A percentile compares a stretch with the other conserved stretches of the same genome.
These are phyloP conservation scores for Canavalia gladiata DNA, from an alignment of 306 rosid species.

Conservation along the genomic window DNA sequence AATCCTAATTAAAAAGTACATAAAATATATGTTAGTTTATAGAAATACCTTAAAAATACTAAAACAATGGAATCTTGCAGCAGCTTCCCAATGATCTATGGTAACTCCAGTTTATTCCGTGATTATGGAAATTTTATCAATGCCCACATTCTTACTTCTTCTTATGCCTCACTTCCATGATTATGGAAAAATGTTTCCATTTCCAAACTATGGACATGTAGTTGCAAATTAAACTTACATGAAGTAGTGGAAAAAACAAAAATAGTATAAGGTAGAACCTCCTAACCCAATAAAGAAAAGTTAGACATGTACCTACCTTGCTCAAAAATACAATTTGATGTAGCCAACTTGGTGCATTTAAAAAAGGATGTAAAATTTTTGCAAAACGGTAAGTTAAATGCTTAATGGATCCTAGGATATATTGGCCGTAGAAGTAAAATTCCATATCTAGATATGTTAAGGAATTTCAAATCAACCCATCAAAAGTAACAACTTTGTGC, in stretches of 20 bases:
- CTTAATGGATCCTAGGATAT: conserved; percentile 74
- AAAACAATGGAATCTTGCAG: too few species aligned
- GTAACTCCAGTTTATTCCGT: too few species aligned
- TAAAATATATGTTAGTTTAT: too few species aligned
- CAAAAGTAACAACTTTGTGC: neutral
- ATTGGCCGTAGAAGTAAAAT: conserved; percentile 63
- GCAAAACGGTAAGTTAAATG: conserved; percentile 73
- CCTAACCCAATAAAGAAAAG: conserved; percentile 27
- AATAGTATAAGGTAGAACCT: conserved; percentile 6
- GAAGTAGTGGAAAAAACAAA: conserved; percentile 23
- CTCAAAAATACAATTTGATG: conserved; percentile 80
- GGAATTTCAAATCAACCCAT: conserved; percentile 36
- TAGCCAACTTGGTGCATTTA: conserved; percentile 92
- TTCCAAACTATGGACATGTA: conserved; percentile 19
- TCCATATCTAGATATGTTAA: conserved; percentile 66
- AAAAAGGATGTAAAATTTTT: conserved; percentile 70
- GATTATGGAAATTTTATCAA: too few species aligned
- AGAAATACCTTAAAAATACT: too few species aligned
- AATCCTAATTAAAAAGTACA: too few species aligned
- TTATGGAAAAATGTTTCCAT: neutral
- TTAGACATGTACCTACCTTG: conserved; percentile 77
- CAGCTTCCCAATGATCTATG: too few species aligned
- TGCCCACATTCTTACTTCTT: too few species aligned
- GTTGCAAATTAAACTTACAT: conserved; percentile 7
- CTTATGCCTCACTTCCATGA: too few species aligned